Percentiles rank a stretch among this genome's conserved stretches.
Evolutionary conservation across 371 early-diverging fungal genomes (phyloP).

Genomic region (Apophysomyces sp.): DNA sequence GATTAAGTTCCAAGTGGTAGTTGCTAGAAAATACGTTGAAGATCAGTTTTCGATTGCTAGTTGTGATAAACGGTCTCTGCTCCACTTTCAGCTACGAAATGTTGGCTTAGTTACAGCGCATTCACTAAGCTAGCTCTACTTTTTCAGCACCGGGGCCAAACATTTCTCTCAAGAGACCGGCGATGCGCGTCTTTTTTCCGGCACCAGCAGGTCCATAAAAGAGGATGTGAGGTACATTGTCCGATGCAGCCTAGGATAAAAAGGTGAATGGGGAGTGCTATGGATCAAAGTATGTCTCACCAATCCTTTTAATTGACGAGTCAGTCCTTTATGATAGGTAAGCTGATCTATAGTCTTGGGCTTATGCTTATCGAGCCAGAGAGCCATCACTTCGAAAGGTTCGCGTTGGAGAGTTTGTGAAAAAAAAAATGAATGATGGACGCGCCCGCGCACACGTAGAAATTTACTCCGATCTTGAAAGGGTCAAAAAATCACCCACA

Average conservation of each 20-base stretch:
- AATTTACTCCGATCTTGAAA: too few species aligned
- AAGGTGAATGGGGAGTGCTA: not conserved
- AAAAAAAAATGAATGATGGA: not conserved
- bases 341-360: conserved; percentile 88
- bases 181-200: conserved; percentile 97
- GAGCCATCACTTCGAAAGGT: conserved; percentile 49
- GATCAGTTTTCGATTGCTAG: conserved; percentile 82
- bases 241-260: conserved; percentile 60
- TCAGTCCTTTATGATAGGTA: conserved; percentile 77
- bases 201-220: conserved; percentile 97
- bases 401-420: not conserved
- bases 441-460: not conserved
- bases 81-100: conserved; percentile 82
- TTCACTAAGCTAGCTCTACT: conserved; percentile 39
- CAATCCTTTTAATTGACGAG: conserved; percentile 75
- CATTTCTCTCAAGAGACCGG: conserved; percentile 80
- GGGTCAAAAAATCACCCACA: too few species aligned
- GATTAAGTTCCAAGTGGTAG: conserved; percentile 92
- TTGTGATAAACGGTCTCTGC: conserved; percentile 78
- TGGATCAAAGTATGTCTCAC: conserved; percentile 36
- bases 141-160: conserved; percentile 95
- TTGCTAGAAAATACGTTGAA: conserved; percentile 87
- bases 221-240: conserved; percentile 95
- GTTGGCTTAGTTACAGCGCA: not conserved
- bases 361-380: conserved; percentile 98